Percentiles rank a stretch among this genome's conserved stretches.
Evolutionary conservation across 1,284 basidiomycete species (phyloP).

Genomic region (Heterobasidion irregulare): DNA sequence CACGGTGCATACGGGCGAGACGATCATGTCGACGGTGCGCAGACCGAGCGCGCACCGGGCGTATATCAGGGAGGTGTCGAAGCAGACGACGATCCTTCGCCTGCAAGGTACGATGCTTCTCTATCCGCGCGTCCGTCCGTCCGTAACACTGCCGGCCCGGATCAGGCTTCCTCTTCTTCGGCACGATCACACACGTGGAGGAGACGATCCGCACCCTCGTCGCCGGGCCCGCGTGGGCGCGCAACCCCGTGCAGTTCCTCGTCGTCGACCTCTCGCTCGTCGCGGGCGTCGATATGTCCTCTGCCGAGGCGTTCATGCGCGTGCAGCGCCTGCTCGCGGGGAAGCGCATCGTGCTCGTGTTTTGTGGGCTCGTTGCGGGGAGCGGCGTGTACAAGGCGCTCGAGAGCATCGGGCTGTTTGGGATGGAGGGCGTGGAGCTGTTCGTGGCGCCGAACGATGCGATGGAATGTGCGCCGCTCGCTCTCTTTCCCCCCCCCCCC

Average conservation of each 20-base stretch:
- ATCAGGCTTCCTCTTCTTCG: slow-evolving; percentile 88
- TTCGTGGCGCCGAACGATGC: slow-evolving; percentile 86
- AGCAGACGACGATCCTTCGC: slow-evolving; percentile 85
- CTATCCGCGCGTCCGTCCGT: background rate
- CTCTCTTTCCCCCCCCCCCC: slow-evolving; percentile 8
- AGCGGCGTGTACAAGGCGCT: slow-evolving; percentile 66
- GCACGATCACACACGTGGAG: slow-evolving; percentile 87
- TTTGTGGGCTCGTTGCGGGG: slow-evolving; percentile 74
- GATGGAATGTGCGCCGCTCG: slow-evolving; percentile 67
- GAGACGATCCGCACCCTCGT: slow-evolving; percentile 71
- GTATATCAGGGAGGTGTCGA: slow-evolving; percentile 87
- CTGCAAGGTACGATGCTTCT: slow-evolving; percentile 57
- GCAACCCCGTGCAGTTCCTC: slow-evolving; percentile 84
- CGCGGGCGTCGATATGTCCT: slow-evolving; percentile 88
- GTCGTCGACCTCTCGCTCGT: slow-evolving; percentile 83
- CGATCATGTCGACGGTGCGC: slow-evolving; percentile 86
- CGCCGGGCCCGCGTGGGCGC: slow-evolving; percentile 67
- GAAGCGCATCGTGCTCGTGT: slow-evolving; percentile 77
- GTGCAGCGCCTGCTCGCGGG: slow-evolving; percentile 78
- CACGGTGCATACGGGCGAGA: slow-evolving; percentile 70
- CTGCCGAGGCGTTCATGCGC: slow-evolving; percentile 92
- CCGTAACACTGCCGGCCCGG: background rate
- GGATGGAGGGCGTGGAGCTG: slow-evolving; percentile 71
- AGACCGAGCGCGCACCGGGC: slow-evolving; percentile 82
- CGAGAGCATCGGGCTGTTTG: slow-evolving; percentile 69